phyloP scores from a whole-genome alignment of 768 basidiomycete species.

The Neoboletus subvelutipes region DNA sequence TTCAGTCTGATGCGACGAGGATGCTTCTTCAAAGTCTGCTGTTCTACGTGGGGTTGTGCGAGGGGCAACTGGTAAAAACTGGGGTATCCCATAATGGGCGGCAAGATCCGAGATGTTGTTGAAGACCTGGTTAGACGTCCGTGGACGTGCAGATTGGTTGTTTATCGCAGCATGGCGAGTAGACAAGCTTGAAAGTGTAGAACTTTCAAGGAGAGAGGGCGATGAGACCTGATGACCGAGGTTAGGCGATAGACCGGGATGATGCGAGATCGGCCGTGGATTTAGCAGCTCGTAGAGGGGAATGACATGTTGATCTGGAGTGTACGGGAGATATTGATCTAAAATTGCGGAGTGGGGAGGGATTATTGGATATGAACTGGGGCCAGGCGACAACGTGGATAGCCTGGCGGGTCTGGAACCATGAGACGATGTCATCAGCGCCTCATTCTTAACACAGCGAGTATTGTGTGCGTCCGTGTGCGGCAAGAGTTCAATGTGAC shows the following conservation, averaged over 20 bases:
- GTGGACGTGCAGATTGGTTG: conserved; percentile 52
- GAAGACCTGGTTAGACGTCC: conserved; percentile 68
- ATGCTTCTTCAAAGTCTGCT: conserved; percentile 35
- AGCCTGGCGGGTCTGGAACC: conserved; percentile 57
- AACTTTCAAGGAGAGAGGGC: conserved; percentile 47
- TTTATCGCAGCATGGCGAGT: conserved; percentile 61
- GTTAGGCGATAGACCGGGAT: conserved; percentile 36
- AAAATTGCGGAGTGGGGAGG: conserved; percentile 48
- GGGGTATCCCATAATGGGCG: conserved; percentile 78
- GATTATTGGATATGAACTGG: conserved; percentile 25
- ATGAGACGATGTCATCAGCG: conserved; percentile 42
- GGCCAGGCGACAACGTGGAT: conserved; percentile 48
- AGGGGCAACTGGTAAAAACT: conserved; percentile 66
- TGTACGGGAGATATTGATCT: conserved; percentile 37
- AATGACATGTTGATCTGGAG: conserved; percentile 47
- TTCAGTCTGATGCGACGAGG: conserved; percentile 25
- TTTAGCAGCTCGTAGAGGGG: conserved; percentile 40
- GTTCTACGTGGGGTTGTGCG: conserved; percentile 51
- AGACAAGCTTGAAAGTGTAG: conserved; percentile 50
- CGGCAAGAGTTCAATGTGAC: conserved; percentile 19
- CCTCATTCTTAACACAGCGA: conserved; percentile 38
- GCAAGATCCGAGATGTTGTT: conserved; percentile 65
- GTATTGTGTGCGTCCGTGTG: conserved; percentile 25
- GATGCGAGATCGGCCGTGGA: conserved; percentile 41
- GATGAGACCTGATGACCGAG: conserved; percentile 42